A percentile compares a stretch with the other conserved stretches of the same genome.
phyloP scores from a whole-genome alignment of 768 basidiomycete species.

The Trametes gibbosa region DNA sequence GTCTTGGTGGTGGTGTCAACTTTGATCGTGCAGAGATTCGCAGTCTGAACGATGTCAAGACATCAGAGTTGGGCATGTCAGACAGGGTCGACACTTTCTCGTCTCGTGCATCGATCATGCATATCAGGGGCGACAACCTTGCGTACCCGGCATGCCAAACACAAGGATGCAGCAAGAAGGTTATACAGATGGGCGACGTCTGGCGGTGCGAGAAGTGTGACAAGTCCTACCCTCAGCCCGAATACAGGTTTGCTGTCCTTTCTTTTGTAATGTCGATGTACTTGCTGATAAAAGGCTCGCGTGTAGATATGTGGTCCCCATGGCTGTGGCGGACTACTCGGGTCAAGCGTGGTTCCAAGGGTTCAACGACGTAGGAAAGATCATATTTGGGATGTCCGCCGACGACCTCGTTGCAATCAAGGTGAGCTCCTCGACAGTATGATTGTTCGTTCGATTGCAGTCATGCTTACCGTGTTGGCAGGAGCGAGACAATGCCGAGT shows the following conservation, averaged over 20 bases:
- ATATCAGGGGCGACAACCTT: slow-evolving; percentile 79
- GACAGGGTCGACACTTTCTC: slow-evolving; percentile 84
- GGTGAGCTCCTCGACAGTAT: slow-evolving; percentile 36
- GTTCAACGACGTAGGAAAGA: slow-evolving; percentile 88
- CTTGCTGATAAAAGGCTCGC: background rate
- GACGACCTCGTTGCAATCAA: slow-evolving; percentile 75
- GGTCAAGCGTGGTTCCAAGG: slow-evolving; percentile 91
- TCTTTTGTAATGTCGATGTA: background rate
- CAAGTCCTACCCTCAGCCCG: slow-evolving; percentile 62
- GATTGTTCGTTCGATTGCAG: background rate
- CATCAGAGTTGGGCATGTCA: slow-evolving; percentile 66
- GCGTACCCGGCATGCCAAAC: slow-evolving; percentile 88
- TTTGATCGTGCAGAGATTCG: slow-evolving; percentile 76
- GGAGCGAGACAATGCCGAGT: slow-evolving; percentile 59
- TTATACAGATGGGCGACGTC: slow-evolving; percentile 58
- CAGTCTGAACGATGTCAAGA: slow-evolving; percentile 75
- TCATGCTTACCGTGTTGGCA: slow-evolving; percentile 29
- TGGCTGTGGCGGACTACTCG: slow-evolving; percentile 89
- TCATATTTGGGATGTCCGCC: slow-evolving; percentile 74
- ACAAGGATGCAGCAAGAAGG: slow-evolving; percentile 86
- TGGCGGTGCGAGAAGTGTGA: slow-evolving; percentile 97
- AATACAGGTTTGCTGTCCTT: slow-evolving; percentile 58
- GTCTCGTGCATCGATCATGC: slow-evolving; percentile 78
- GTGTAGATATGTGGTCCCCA: slow-evolving; percentile 71
- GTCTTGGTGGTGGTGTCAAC: slow-evolving; percentile 32